A percentile compares a stretch with the other conserved stretches of the same genome.
These are phyloP conservation scores for Taxillus chinensis DNA, from an alignment of 164 flowering plant genomes.

Conservation along the genomic window DNA sequence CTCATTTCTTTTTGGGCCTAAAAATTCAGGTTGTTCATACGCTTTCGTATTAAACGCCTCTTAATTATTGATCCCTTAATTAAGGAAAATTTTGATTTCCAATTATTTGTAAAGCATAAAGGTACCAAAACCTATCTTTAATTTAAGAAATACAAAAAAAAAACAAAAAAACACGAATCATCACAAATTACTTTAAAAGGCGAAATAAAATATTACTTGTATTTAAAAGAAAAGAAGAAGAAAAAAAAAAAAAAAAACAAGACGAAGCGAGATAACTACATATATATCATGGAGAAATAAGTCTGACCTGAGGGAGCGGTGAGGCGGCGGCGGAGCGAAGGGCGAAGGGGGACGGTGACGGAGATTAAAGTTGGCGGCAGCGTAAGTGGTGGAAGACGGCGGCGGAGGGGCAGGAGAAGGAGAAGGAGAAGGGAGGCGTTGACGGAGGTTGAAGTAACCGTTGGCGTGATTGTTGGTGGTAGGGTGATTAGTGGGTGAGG, in stretches of 20 bases:
- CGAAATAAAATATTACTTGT: background rate
- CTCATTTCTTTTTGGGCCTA: too few species aligned
- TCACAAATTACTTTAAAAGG: background rate
- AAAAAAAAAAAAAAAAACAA: background rate
- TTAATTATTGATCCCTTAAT: too few species aligned
- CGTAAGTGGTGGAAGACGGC: background rate
- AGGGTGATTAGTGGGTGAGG: background rate
- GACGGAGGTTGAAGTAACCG: constrained; percentile 41
- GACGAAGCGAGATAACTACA: background rate
- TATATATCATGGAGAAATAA: too few species aligned
- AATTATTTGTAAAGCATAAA: too few species aligned
- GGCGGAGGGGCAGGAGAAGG: constrained; percentile 10
- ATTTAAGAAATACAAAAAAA: too few species aligned
- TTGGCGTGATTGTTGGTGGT: constrained; percentile 14
- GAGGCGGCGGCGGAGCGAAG: constrained; percentile 22
- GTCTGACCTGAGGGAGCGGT: constrained; percentile 49
- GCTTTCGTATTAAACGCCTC: too few species aligned
- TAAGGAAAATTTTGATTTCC: too few species aligned
- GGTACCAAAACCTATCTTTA: too few species aligned
- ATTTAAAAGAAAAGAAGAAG: too few species aligned
- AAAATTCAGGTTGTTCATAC: too few species aligned
- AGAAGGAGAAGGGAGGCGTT: constrained; percentile 29
- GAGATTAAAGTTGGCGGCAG: constrained; percentile 34
- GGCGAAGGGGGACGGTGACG: constrained; percentile 34
- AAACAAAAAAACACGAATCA: too few species aligned